Evolutionary conservation across 2,329 filamentous ascomycete species (phyloP).

Genomic region (Aspergillus sp.): DNA sequence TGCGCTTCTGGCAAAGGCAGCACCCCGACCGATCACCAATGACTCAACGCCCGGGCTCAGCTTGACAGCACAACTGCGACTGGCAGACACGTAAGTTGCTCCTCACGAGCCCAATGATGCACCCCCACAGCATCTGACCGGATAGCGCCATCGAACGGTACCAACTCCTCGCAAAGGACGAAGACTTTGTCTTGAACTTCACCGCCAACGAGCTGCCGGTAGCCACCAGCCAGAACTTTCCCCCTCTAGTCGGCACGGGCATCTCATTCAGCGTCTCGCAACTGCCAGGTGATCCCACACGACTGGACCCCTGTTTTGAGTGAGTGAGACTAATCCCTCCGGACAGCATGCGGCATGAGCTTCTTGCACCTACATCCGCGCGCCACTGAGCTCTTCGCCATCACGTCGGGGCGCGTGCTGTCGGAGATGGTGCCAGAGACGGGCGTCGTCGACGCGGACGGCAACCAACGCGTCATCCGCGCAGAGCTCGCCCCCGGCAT

Average conservation of each 20-base stretch:
- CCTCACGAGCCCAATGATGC: not conserved
- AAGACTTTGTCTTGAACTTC: conserved; percentile 23
- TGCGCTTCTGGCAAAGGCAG: conserved; percentile 11
- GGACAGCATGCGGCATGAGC: conserved; percentile 22
- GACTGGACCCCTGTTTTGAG: not conserved
- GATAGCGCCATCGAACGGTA: conserved; percentile 19
- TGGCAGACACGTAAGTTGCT: conserved; percentile 20
- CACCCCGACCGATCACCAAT: conserved; percentile 10
- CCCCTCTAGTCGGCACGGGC: conserved; percentile 15
- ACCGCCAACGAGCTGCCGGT: conserved; percentile 7
- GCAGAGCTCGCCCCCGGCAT: conserved; percentile 15
- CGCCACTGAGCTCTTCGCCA: conserved; percentile 22
- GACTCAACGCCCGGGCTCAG: conserved; percentile 17
- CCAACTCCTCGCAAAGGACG: conserved; percentile 19
- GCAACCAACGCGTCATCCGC: conserved; percentile 17
- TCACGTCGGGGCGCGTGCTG: conserved; percentile 16
- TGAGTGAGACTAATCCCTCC: not conserved
- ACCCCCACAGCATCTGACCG: not conserved
- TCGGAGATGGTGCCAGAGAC: conserved; percentile 21
- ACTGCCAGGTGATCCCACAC: conserved; percentile 15
- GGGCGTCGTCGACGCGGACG: conserved; percentile 12
- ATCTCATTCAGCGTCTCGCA: conserved; percentile 16
- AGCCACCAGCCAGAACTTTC: conserved; percentile 20
- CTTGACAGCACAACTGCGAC: conserved; percentile 16
- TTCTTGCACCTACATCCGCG: conserved; percentile 25